Evolutionary conservation across 352 stramenopile genomes (phyloP).

Genomic region (Pythium aquatile): DNA sequence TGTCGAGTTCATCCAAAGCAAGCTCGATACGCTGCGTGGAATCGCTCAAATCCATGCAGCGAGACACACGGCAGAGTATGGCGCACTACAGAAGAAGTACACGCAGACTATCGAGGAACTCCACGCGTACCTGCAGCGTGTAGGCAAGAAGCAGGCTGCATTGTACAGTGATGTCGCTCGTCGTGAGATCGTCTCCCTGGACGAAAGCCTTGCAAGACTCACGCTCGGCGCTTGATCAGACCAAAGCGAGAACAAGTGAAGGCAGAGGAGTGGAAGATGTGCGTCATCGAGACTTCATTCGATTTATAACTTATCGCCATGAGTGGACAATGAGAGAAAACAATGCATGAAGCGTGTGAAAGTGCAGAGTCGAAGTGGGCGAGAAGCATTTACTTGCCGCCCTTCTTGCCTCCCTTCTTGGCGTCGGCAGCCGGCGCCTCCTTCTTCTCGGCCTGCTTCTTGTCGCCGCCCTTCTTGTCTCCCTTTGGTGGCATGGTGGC

Average conservation of each 20-base stretch:
- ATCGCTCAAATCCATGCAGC: not conserved
- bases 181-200: constrained; percentile 12
- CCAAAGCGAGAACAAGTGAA: not conserved
- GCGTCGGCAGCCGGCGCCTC: constrained; percentile 24
- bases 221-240: not conserved
- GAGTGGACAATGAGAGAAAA: constrained; percentile 1
- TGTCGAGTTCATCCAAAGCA: constrained; percentile 8
- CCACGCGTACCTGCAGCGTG: constrained; percentile 9
- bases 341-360: constrained; percentile 3
- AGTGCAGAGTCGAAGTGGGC: not conserved
- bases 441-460: constrained; percentile 31
- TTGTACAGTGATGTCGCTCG: constrained; percentile 9
- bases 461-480: constrained; percentile 26
- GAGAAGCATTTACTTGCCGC: constrained; percentile 30
- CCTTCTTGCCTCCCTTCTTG: constrained; percentile 49
- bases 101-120: not conserved
- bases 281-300: constrained; percentile 1
- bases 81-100: not conserved
- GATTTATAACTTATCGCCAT: constrained; percentile 7
- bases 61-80: not conserved
- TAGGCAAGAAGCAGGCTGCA: constrained; percentile 11
- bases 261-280: not conserved
- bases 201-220: not conserved
- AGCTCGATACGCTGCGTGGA: not conserved
- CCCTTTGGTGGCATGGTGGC: constrained; percentile 21